These are phyloP conservation scores for Psilocybe sp. DNA, from an alignment of 768 basidiomycete species.

Conservation along the genomic window DNA sequence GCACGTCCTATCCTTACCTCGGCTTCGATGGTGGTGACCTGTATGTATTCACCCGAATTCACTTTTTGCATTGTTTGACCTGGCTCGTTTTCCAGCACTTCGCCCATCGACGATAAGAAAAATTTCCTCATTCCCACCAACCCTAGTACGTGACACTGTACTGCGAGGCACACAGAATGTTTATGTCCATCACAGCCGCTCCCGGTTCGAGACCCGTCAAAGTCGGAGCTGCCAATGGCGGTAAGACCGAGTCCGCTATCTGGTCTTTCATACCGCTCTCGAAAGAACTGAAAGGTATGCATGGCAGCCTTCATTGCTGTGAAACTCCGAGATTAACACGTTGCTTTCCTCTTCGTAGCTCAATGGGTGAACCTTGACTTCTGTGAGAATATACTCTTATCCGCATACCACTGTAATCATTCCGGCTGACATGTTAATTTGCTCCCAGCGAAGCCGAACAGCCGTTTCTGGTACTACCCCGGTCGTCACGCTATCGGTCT, in stretches of 20 bases:
- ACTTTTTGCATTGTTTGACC: neutral
- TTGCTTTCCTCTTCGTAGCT: neutral
- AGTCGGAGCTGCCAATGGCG: neutral
- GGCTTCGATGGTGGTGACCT: slow-evolving; percentile 4
- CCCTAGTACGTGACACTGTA: neutral
- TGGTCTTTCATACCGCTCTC: slow-evolving; percentile 4
- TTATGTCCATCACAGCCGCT: neutral
- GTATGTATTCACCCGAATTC: neutral
- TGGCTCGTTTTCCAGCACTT: neutral
- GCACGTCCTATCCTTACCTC: slow-evolving; percentile 2
- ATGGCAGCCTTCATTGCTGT: neutral
- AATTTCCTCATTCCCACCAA: slow-evolving; percentile 2
- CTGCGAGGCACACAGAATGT: neutral
- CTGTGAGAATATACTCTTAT: too few relatives aligned
- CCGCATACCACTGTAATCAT: too few relatives aligned
- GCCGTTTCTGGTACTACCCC: too few relatives aligned
- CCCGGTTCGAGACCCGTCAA: slow-evolving; percentile 1
- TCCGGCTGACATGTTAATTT: too few relatives aligned
- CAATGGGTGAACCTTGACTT: slow-evolving; percentile 7
- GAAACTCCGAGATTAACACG: neutral
- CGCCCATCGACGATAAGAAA: neutral
- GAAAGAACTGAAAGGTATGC: slow-evolving; percentile 1
- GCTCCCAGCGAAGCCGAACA: too few relatives aligned
- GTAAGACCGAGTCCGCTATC: slow-evolving; percentile 4
- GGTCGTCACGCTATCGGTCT: too few relatives aligned